Evolutionary conservation across 768 basidiomycete species (phyloP), one percentile per base, ranked within the genome.

Genomic region (Erythrobasidium yunnanense): DNA sequence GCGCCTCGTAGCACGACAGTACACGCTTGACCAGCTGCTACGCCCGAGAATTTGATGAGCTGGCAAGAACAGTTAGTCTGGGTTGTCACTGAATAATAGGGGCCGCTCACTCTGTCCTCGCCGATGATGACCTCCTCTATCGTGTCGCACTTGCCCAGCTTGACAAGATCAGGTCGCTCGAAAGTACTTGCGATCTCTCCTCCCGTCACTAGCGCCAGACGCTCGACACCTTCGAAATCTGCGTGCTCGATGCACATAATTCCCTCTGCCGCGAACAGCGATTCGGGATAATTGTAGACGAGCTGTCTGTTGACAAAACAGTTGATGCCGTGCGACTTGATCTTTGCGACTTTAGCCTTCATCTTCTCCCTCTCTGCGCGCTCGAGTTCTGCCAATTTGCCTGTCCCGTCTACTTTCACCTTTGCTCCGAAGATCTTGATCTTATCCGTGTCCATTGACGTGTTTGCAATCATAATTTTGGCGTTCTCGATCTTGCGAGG

Each of bases 371-470:
- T 81, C 77, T 97, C 95, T 4, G 95, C 95, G 11, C 92, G 86
- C 77, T 99, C 95, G 18, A 99, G 84, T 77, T 99, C 95, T 6
- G 95, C 95, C 5, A 99, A 83, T 78, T 99, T 96, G 56, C 92
- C 88, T 1, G 95, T 93, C 50, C 88, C 82, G 72, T 96, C 93
- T 4, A 97, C 95, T 78, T 91, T 90, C 69, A 97, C 85, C 35
- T 90, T 83, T 0, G 95, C 93, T 46, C 95, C 95, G 68, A 99
- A 99, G 68, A 99, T 87, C 79, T 99, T 99, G 81, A 97, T 95
- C 77, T 99, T 99, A 79, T 99, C 95, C 27, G 95, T 99, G 78
- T 99, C 95, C 95, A 97, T 97, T 2, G 95, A 88, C n/a, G 95
- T 99, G 73, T 97, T 97, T 55, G 93, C 90, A 68, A 99, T 92